Evolutionary conservation across 129 eudicot species (phyloP), one percentile per base, ranked within the genome.

Genomic region (Rutidosis leptorrhynchoides): DNA sequence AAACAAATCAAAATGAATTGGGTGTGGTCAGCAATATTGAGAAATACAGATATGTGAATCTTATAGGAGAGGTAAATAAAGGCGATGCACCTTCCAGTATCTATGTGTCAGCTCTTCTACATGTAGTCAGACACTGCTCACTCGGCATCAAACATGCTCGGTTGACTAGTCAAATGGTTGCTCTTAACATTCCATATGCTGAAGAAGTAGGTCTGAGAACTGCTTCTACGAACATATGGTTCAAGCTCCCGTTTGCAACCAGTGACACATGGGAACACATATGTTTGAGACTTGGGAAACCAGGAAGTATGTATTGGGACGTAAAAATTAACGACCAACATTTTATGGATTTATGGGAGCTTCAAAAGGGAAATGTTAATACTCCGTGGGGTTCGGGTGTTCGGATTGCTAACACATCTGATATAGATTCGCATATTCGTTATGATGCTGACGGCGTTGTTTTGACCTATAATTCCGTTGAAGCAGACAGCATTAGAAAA

Each of bases 241-340:
- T 94, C 70, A 79, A 88, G 24, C 90, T 86, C 58, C 99, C 99
- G 15, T 89, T 86, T 58, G 88, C 90, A 45, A 76, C 81, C 70
- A 87, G 77, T 6, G 93, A 84, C 68, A 75, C 93, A 35, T 89
- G 99, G 99, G 87, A 83, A 62, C 74, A 81, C 67, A 84, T 89
- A 62, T 94, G 96, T 69, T 81, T 94, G 69, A 84, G 94, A 53
- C 83, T 94, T 45, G 99, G 99, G 6, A 78, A 79, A 58, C 97
- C 94, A 19, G 99, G 97, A 75, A 89, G 97, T 80, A 80, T 94
- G 96, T 84, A 83, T 77, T 94, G 99, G 99, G 99, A 94, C 81
- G 99, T 94, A 4, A 94, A 89, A 74, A 86, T 94, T 28, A 77
- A 66, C 45, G 99, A 94, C 69, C 89, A 88, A 32, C 99, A 94